A percentile compares a stretch with the other conserved stretches of the same genome.
Conservation (phyloP, 2,329 filamentous ascomycete species). For the Ceratocystis harringtonii region DNA sequence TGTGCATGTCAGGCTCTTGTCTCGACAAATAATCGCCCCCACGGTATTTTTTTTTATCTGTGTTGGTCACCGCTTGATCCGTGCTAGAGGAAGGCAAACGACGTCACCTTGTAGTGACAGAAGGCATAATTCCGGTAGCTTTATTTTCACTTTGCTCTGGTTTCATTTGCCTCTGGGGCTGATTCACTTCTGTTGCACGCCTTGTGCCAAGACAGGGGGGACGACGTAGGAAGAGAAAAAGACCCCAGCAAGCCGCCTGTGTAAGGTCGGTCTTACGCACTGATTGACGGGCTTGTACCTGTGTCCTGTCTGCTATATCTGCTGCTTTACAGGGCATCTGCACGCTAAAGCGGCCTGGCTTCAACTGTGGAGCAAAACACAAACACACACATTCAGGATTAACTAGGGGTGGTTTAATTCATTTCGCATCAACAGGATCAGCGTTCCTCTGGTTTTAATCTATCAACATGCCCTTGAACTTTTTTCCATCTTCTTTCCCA, state of each 20-base stretch:
- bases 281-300: not conserved
- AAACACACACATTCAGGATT: not conserved
- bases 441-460: not conserved
- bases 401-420: not conserved
- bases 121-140: not conserved
- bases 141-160: not conserved
- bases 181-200: constrained; percentile 1
- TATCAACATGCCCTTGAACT: not conserved
- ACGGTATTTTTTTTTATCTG: not conserved
- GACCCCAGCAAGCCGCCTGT: not conserved
- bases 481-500: not conserved
- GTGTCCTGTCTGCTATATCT: not conserved
- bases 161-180: constrained; percentile 6
- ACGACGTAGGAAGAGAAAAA: not conserved
- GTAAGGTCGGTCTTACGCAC: not conserved
- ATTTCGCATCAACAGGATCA: not conserved
- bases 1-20: not conserved
- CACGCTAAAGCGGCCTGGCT: not conserved
- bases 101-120: not conserved
- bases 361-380: not conserved
- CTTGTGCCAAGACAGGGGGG: not conserved
- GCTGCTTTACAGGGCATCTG: not conserved
- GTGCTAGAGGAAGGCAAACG: not conserved
- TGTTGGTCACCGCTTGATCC: not conserved
- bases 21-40: not conserved